Evolutionary conservation across 2,329 filamentous ascomycete genomes (phyloP).

Genomic region (Diaporthe amygdali): DNA sequence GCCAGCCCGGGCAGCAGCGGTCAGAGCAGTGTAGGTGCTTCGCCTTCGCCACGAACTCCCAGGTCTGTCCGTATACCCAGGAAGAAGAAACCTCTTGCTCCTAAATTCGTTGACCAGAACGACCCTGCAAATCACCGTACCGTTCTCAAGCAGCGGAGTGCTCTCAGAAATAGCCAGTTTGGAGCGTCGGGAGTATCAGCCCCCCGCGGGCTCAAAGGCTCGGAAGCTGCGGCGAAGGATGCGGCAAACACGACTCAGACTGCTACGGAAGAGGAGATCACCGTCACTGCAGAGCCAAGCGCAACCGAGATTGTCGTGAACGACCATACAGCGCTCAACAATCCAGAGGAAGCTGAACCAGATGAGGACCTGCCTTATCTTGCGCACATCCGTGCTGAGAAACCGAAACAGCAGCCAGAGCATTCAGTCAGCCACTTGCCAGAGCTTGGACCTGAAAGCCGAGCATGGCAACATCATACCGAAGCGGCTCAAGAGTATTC

Average conservation of each 20-base stretch:
- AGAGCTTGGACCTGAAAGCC: neutral
- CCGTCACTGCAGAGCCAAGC: neutral
- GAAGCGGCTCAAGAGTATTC: neutral
- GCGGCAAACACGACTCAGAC: neutral
- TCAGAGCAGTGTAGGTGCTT: neutral
- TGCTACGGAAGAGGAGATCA: neutral
- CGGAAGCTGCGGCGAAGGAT: constrained; percentile 21
- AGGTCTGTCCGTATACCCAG: neutral
- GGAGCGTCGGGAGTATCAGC: neutral
- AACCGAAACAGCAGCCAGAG: neutral
- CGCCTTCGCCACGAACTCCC: neutral
- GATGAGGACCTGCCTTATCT: constrained; percentile 25
- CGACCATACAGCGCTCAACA: neutral
- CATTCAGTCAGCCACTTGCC: neutral
- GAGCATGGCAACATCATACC: neutral
- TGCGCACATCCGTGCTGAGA: constrained; percentile 14
- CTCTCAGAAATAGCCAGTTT: neutral
- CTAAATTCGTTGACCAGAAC: neutral
- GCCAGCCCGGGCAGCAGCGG: neutral
- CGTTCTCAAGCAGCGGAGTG: constrained; percentile 19
- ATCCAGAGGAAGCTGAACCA: neutral
- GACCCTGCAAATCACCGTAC: constrained; percentile 16
- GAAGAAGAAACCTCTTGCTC: neutral
- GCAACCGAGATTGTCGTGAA: neutral
- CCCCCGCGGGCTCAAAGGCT: constrained; percentile 21